Percentiles rank a stretch among this genome's conserved stretches.
phyloP scores from a whole-genome alignment of 2,329 filamentous ascomycete species.

The Podosphaera xanthii region DNA sequence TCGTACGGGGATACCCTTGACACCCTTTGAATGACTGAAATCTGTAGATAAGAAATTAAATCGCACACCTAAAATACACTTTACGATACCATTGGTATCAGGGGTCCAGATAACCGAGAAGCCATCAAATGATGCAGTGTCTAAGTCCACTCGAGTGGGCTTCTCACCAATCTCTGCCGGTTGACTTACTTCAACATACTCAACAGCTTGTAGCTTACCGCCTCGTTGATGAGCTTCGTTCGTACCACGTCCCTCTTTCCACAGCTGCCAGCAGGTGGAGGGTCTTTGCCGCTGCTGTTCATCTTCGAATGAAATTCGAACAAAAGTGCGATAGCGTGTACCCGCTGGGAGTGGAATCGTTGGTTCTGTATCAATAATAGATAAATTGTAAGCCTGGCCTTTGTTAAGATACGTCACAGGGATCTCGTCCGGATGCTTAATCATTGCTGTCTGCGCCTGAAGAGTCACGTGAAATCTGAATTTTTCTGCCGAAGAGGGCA shows the following conservation, averaged over 20 bases:
- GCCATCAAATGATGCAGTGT: constrained; percentile 70
- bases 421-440: constrained; percentile 71
- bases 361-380: constrained; percentile 55
- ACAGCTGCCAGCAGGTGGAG: constrained; percentile 65
- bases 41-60: constrained; percentile 98
- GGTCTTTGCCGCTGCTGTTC: constrained; percentile 76
- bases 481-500: constrained; percentile 37
- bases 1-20: constrained; percentile 88
- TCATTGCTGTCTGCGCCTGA: constrained; percentile 91
- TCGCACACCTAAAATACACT: constrained; percentile 72
- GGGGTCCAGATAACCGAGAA: constrained; percentile 83
- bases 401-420: constrained; percentile 98
- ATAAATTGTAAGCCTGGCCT: constrained; percentile 77
- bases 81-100: constrained; percentile 39
- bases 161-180: constrained; percentile 39
- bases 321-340: constrained; percentile 64
- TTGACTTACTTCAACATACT: constrained; percentile 55
- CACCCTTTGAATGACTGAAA: constrained; percentile 95
- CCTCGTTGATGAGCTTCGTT: constrained; percentile 89
- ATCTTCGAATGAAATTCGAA: constrained; percentile 93
- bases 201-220: constrained; percentile 79
- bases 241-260: constrained; percentile 91
- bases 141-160: constrained; percentile 44
- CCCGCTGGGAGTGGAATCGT: constrained; percentile 33
- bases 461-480: constrained; percentile 81